Evolutionary conservation across 2,329 filamentous ascomycete species (phyloP).

Genomic region (Cladosporium sp.): DNA sequence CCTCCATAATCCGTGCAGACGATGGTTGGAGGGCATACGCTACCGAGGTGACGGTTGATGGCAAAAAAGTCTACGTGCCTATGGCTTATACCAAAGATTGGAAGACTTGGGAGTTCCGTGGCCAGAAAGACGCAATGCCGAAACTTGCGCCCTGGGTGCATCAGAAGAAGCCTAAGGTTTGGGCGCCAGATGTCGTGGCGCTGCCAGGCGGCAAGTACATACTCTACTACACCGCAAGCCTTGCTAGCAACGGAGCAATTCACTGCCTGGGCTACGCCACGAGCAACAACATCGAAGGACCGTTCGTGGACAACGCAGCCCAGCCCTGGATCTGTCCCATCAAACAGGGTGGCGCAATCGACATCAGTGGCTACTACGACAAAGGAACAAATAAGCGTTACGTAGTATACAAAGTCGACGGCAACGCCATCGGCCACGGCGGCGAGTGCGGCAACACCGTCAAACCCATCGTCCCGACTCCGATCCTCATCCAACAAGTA

Average conservation of each 20-base stretch:
- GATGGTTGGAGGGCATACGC: conserved; percentile 55
- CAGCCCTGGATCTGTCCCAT: conserved; percentile 26
- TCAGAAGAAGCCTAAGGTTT: conserved; percentile 47
- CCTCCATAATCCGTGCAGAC: conserved; percentile 46
- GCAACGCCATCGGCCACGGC: conserved; percentile 26
- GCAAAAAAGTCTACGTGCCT: conserved; percentile 43
- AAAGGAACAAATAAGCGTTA: conserved; percentile 19
- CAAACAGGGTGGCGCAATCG: conserved; percentile 26
- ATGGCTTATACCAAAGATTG: conserved; percentile 48
- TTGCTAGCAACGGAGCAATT: conserved; percentile 11
- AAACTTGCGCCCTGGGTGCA: conserved; percentile 46
- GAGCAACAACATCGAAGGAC: conserved; percentile 22
- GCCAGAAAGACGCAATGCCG: conserved; percentile 51
- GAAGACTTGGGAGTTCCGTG: conserved; percentile 44
- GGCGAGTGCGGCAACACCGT: conserved; percentile 26
- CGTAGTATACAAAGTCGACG: conserved; percentile 29
- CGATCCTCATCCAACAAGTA: conserved; percentile 29
- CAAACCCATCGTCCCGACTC: conserved; percentile 21
- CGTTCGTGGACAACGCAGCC: conserved; percentile 24
- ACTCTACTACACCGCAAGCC: conserved; percentile 26
- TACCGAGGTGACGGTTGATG: conserved; percentile 40
- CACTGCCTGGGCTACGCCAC: conserved; percentile 29
- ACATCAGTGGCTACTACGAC: conserved; percentile 25
- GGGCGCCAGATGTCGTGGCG: conserved; percentile 56
- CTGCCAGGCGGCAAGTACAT: conserved; percentile 31